Evolutionary conservation across 352 stramenopile genomes (phyloP).

Genomic region (Hyaloperonospora brassicae): DNA sequence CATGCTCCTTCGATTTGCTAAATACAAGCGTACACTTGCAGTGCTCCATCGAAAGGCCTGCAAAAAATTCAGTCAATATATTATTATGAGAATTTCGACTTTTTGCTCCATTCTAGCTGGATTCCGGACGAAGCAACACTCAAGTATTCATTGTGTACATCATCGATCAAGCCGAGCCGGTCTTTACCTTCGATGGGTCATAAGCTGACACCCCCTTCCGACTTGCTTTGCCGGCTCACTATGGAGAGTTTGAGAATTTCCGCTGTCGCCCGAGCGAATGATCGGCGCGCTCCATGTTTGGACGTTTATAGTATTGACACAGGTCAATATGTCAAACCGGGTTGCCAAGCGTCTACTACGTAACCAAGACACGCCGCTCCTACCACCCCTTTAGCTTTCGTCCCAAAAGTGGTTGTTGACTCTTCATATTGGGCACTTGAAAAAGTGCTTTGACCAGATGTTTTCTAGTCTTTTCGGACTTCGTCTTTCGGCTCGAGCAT

Average conservation of each 20-base stretch:
- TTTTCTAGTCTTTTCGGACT: conserved; percentile 1
- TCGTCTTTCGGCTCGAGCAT: conserved; percentile 5
- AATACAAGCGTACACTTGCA: not conserved
- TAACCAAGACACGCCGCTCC: not conserved
- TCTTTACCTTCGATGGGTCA: not conserved
- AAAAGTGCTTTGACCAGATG: not conserved
- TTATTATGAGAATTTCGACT: not conserved
- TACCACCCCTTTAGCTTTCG: not conserved
- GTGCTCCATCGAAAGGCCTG: conserved; percentile 1
- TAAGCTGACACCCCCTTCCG: not conserved
- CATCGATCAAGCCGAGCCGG: not conserved
- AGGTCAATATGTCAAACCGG: not conserved
- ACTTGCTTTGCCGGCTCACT: not conserved
- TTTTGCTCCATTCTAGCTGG: not conserved
- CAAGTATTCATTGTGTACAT: not conserved
- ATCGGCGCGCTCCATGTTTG: not conserved
- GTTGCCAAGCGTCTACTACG: not conserved
- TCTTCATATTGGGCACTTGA: not conserved
- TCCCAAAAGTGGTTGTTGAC: not conserved
- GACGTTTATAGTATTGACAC: not conserved
- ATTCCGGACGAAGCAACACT: not conserved
- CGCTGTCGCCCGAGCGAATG: not conserved
- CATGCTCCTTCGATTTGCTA: not conserved
- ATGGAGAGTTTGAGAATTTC: not conserved
- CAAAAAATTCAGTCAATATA: not conserved